Evolutionary conservation across 2,329 filamentous ascomycete species (phyloP), one percentile per base, ranked within the genome.

Genomic region (Bertia moriformis): DNA sequence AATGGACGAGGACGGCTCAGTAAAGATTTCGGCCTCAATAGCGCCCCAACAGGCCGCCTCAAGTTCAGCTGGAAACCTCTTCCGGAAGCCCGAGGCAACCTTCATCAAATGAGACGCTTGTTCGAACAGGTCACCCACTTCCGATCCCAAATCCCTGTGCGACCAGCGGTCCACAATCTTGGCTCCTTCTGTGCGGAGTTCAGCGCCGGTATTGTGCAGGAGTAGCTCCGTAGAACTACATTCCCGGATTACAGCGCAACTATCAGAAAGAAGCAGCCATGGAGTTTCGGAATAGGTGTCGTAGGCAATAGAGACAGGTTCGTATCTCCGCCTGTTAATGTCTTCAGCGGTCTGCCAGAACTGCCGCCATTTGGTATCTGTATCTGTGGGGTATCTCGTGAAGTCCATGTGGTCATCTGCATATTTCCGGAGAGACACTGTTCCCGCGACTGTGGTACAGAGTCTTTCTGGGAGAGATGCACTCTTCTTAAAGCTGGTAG

Each of bases 261-360:
- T 65, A 47, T 78, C 73, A 4, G 73, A 63, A 40, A 69, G 61
- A 10, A 76, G 57, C 22, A 72, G 52, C 73, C 73, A 78, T 3
- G 72, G 66, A 49, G 70, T 59, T 29, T 66, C 64, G 19, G 57
- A 56, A 32, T 61, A 61, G 1, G 53, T 45, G 45, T 79, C 75
- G 42, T 69, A 73, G 2, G 65, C 65, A 36, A 78, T 59, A 14
- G 68, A 66, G 14, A 78, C 47, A 1, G 67, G 62, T 39, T 76
- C 71, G 27, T 66, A 65, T 49, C 73, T 60, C 38, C 66, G 65
- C 40, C 65, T 69, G 46, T 78, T 71, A 19, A 80, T 54, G 46
- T 76, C 72, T 19, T 69, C 66, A 3, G 73, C 65, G 27, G 78
- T 58, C 30, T 70, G 66, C 56, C 71, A 78, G 50, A 73, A 73